Percentiles rank a stretch among this genome's conserved stretches.
phyloP scores from a whole-genome alignment of 2,329 filamentous ascomycete genomes.

The Cercospora zeina region DNA sequence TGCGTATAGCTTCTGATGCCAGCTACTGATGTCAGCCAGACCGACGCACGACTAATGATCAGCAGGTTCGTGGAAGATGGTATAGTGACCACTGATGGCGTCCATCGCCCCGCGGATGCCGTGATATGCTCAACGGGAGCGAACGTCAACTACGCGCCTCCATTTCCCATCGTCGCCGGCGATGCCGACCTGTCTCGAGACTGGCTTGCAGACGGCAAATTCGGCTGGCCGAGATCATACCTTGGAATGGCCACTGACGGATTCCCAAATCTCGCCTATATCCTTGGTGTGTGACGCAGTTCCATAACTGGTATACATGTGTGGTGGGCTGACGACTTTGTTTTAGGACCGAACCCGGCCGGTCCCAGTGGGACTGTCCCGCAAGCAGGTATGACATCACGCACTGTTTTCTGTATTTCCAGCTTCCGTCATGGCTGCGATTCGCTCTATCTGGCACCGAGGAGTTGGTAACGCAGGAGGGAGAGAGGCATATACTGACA shows the following conservation, averaged over 20 bases:
- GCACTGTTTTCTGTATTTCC: not conserved
- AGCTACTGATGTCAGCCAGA: not conserved
- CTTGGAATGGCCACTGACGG: conserved; percentile 32
- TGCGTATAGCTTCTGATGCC: not conserved
- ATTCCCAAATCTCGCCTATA: conserved; percentile 33
- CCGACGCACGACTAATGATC: not conserved
- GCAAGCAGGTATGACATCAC: conserved; percentile 46
- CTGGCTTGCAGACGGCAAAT: conserved; percentile 42
- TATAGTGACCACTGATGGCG: conserved; percentile 46
- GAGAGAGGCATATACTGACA: conserved; percentile 3
- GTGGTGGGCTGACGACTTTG: not conserved
- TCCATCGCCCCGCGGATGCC: conserved; percentile 43
- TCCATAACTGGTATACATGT: not conserved
- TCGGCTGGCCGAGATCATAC: conserved; percentile 37
- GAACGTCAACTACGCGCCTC: conserved; percentile 40
- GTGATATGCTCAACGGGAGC: conserved; percentile 50
- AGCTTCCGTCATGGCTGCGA: not conserved
- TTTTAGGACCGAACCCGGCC: conserved; percentile 28
- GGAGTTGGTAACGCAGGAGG: not conserved
- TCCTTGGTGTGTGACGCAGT: conserved; percentile 26
- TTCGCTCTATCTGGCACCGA: not conserved
- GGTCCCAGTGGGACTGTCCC: conserved; percentile 28
- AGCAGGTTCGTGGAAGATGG: conserved; percentile 43
- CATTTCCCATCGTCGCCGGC: conserved; percentile 36
- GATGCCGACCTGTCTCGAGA: conserved; percentile 32